These are phyloP conservation scores for Luffa aegyptiaca DNA, from an alignment of 306 rosid genomes.

Conservation along the genomic window DNA sequence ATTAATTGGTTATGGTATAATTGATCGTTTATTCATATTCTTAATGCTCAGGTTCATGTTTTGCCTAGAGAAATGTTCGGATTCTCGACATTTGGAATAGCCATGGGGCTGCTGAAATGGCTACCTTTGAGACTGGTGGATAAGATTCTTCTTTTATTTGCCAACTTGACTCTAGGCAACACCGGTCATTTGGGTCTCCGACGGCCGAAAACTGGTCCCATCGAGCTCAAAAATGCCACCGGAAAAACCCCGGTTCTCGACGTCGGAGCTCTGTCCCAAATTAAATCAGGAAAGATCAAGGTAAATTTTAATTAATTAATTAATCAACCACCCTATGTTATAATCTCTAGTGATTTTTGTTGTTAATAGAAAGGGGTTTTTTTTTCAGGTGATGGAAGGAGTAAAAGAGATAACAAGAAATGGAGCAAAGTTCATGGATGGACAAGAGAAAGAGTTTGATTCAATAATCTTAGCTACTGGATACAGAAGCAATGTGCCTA, in stretches of 20 bases:
- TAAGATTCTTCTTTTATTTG: constrained; percentile 38
- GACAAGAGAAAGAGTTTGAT: constrained; percentile 81
- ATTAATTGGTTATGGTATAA: neutral
- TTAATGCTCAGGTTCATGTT: constrained; percentile 55
- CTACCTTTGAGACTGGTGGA: constrained; percentile 60
- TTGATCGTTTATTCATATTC: constrained; percentile 4
- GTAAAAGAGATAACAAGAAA: constrained; percentile 82
- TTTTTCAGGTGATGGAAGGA: constrained; percentile 39
- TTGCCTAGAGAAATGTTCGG: constrained; percentile 86
- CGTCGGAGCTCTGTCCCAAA: constrained; percentile 63
- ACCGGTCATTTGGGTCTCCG: constrained; percentile 65
- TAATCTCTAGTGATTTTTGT: no score
- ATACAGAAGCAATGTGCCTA: constrained; percentile 91
- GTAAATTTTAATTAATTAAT: constrained; percentile 18
- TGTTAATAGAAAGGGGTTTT: neutral
- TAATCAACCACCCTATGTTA: neutral
- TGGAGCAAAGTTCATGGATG: constrained; percentile 78
- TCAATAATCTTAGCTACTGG: constrained; percentile 94
- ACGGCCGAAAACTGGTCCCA: constrained; percentile 85
- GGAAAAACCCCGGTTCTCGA: constrained; percentile 94
- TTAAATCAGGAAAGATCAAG: constrained; percentile 71
- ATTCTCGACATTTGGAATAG: constrained; percentile 71
- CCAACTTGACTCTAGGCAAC: constrained; percentile 52
- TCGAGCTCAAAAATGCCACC: constrained; percentile 72
- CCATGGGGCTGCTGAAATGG: constrained; percentile 66